phyloP scores from a whole-genome alignment of 2,329 filamentous ascomycete genomes.

The Ascochyta viciae-villosae region DNA sequence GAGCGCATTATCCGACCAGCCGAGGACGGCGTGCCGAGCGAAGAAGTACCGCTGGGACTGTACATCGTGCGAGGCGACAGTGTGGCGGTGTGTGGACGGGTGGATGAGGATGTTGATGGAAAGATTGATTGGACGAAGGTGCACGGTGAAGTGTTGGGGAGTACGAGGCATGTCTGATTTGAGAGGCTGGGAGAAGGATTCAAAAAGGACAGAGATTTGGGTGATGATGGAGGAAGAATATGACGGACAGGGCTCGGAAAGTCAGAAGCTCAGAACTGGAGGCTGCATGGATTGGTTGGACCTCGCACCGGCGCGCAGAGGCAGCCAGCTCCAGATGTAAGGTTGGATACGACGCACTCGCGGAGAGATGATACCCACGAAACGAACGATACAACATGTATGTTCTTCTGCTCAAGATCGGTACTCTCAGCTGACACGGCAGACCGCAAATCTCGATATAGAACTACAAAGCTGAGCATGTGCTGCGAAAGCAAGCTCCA shows the following conservation, averaged over 20 bases:
- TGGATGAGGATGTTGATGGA: conserved; percentile 87
- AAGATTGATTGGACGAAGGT: conserved; percentile 95
- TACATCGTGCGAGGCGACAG: conserved; percentile 96
- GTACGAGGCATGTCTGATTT: conserved; percentile 72
- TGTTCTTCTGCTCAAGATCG: conserved; percentile 3
- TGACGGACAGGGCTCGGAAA: background rate
- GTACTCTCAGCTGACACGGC: conserved; percentile 5
- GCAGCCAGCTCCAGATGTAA: background rate
- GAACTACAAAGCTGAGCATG: background rate
- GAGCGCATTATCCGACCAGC: conserved; percentile 89
- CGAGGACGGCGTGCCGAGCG: conserved; percentile 82
- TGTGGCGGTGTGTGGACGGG: conserved; percentile 85
- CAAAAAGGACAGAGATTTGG: background rate
- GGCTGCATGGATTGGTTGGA: no score
- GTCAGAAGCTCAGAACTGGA: background rate
- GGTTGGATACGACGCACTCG: background rate
- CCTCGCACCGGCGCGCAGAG: background rate
- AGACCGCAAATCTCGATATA: background rate
- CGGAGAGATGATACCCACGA: conserved; percentile 20
- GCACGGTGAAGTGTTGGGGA: conserved; percentile 80
- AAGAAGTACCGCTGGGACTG: conserved; percentile 81
- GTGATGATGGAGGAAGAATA: background rate
- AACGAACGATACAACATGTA: conserved; percentile 11
- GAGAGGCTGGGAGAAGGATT: background rate
- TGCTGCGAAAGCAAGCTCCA: background rate